These are phyloP conservation scores for Toxoplasma gondii DNA, from an alignment of 169 alveolate genomes.

Conservation along the genomic window DNA sequence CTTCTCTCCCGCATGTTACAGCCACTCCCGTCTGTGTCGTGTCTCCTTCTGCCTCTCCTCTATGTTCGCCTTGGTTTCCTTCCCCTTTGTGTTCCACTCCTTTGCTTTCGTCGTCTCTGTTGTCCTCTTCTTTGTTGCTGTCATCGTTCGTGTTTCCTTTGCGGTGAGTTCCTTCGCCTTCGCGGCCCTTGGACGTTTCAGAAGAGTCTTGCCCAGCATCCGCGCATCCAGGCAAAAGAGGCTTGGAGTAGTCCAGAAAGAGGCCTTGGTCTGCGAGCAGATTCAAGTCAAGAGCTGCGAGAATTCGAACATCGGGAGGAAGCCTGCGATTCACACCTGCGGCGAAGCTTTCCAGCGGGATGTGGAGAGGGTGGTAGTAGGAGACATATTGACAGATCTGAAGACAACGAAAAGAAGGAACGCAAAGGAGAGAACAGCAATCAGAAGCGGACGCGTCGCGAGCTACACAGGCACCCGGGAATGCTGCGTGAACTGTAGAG, in stretches of 20 bases:
- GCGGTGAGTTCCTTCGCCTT: too few species aligned
- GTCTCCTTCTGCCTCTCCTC: neutral
- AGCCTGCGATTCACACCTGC: neutral
- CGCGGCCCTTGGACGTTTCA: neutral
- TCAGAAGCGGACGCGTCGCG: too few species aligned
- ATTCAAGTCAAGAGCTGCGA: neutral
- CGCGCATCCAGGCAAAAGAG: neutral
- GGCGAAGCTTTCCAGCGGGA: neutral
- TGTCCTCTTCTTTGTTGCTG: neutral
- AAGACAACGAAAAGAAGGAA: neutral
- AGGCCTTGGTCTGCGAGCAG: neutral
- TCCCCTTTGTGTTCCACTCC: neutral
- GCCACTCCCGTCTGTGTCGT: too few species aligned
- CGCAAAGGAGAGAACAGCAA: neutral
- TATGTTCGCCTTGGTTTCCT: neutral
- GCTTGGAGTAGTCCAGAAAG: neutral
- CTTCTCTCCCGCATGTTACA: too few species aligned
- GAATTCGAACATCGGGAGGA: neutral
- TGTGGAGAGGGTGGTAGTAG: slow-evolving; percentile 12
- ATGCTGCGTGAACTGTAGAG: too few species aligned
- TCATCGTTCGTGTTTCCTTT: too few species aligned
- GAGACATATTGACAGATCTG: slow-evolving; percentile 5
- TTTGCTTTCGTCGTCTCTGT: neutral
- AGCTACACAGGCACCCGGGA: too few species aligned
- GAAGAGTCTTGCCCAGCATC: neutral